These are phyloP conservation scores for Arabidopsis suecica DNA, from an alignment of 345 rosid genomes.

Conservation along the genomic window DNA sequence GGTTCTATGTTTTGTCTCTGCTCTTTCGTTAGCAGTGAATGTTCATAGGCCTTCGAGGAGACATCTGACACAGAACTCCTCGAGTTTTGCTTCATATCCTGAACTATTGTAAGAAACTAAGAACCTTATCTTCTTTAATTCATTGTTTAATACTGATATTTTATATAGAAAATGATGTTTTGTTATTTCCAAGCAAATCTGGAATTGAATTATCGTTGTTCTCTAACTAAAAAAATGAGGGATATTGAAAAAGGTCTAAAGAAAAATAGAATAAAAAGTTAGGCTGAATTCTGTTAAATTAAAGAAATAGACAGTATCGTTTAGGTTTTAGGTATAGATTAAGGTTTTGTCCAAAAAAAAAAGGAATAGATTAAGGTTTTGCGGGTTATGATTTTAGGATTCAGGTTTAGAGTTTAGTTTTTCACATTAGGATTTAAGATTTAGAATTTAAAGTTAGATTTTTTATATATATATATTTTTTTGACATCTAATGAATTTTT, in stretches of 20 bases:
- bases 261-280: background rate
- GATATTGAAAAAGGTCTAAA: background rate
- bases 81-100: slow-evolving; percentile 58
- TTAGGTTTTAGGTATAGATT: background rate
- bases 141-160: slow-evolving; percentile 5
- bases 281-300: background rate
- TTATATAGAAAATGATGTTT: slow-evolving; percentile 7
- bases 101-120: slow-evolving; percentile 58
- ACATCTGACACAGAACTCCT: slow-evolving; percentile 34
- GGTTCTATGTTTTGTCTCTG: slow-evolving; percentile 66
- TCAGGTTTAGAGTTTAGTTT: background rate
- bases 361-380: background rate
- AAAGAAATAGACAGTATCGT: background rate
- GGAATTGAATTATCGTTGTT: background rate
- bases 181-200: slow-evolving; percentile 1
- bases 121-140: slow-evolving; percentile 28
- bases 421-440: background rate
- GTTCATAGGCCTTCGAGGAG: slow-evolving; percentile 45
- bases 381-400: background rate
- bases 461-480: too few species aligned
- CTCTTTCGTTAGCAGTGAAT: slow-evolving; percentile 58
- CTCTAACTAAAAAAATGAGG: background rate
- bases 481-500: background rate
- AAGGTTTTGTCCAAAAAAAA: too few species aligned
- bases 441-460: background rate